Conservation (phyloP, 2,329 filamentous ascomycete species). For the Aspergillus candidus region DNA sequence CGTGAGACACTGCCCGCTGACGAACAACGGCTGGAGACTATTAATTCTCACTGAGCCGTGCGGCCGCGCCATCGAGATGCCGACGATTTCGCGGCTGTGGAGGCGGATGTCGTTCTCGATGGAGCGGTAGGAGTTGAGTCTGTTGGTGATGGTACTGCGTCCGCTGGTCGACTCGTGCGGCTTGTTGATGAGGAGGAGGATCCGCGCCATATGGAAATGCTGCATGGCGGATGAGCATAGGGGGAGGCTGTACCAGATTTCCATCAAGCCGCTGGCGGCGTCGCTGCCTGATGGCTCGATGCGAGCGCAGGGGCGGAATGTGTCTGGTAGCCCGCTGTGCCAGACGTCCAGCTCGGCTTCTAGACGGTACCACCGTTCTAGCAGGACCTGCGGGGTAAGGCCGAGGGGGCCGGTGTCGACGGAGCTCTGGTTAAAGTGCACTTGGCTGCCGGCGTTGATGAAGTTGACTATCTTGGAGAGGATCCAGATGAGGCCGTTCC, state of each 20-base stretch:
- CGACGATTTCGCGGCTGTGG: conserved; percentile 57
- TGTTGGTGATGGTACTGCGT: conserved; percentile 47
- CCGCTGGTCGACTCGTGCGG: conserved; percentile 41
- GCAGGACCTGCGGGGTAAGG: conserved; percentile 36
- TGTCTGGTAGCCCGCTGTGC: conserved; percentile 54
- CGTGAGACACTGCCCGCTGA: conserved; percentile 56
- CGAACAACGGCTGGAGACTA: conserved; percentile 56
- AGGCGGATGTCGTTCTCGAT: conserved; percentile 51
- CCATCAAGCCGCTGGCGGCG: conserved; percentile 41
- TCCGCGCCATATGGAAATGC: conserved; percentile 41
- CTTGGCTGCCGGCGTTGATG: conserved; percentile 52
- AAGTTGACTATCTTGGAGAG: conserved; percentile 62
- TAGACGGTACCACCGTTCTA: conserved; percentile 48
- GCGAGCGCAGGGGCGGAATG: conserved; percentile 53
- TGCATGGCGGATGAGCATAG: conserved; percentile 59
- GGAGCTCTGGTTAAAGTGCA: conserved; percentile 28
- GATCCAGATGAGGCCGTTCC: conserved; percentile 61
- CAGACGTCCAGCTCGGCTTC: conserved; percentile 54
- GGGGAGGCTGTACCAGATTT: conserved; percentile 60
- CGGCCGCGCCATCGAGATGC: conserved; percentile 53
- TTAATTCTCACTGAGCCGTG: conserved; percentile 56
- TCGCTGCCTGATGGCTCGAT: conserved; percentile 37
- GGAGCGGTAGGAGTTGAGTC: conserved; percentile 53
- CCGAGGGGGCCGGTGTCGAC: conserved; percentile 24
- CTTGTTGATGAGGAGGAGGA: conserved; percentile 39